Evolutionary conservation across 805 yeast species (phyloP).

Genomic region (Monosporozyma aquatica): DNA sequence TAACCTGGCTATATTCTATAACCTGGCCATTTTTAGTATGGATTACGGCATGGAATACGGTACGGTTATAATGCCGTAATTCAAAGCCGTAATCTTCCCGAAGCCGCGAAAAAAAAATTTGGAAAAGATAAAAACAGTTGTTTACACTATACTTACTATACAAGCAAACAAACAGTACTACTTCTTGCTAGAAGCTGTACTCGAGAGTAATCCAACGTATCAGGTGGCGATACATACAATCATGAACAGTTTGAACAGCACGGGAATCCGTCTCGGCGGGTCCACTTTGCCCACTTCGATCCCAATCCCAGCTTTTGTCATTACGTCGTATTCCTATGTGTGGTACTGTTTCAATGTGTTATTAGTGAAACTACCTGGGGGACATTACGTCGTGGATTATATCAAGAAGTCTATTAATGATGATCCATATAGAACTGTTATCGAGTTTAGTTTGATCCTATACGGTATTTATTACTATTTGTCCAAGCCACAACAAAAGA

Average conservation of each 20-base stretch:
- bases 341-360: constrained; percentile 17
- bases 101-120: too few relatives aligned
- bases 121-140: too few relatives aligned
- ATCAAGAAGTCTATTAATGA: constrained; percentile 80
- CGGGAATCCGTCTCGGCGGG: not conserved
- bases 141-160: too few relatives aligned
- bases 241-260: not conserved
- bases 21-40: too few relatives aligned
- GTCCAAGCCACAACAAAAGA: constrained; percentile 58
- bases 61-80: too few relatives aligned
- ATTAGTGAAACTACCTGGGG: constrained; percentile 23
- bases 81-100: too few relatives aligned
- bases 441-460: constrained; percentile 66
- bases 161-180: too few relatives aligned
- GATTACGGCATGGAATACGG: too few relatives aligned
- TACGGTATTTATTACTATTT: constrained; percentile 79
- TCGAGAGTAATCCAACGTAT: too few relatives aligned
- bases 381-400: constrained; percentile 45
- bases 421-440: constrained; percentile 83
- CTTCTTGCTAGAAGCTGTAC: too few relatives aligned
- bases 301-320: constrained; percentile 23
- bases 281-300: constrained; percentile 19
- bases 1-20: too few relatives aligned
- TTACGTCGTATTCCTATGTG: constrained; percentile 17
- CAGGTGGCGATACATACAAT: too few relatives aligned